Base-by-base conservation (phyloP, 371 early-diverging fungal genomes). In the Saksenaea vasiformis region DNA sequence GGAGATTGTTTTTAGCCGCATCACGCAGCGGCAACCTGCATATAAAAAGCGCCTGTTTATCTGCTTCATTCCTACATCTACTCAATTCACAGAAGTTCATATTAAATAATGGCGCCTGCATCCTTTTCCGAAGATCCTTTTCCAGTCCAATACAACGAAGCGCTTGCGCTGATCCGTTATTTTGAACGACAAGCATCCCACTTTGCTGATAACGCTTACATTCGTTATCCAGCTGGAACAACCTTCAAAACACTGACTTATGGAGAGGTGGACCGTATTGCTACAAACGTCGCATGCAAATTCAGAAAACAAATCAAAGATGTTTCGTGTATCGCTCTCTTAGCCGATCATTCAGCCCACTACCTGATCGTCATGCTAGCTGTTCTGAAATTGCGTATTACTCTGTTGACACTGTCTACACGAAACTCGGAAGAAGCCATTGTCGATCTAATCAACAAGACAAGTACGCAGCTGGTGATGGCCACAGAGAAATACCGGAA, bases 351-450 rank as follows among this genome's bases (percentile, higher is more conserved):
- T 37, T 51, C 58, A 0, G 31, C 66, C 3, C 5, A 54, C 24
- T 74, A 70, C 47, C 9, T 72, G 0, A 41, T 79, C 5, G 14
- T 55, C 11, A 35, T 68, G 36, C 11, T 76, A 0, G 77, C 77
- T 3, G 28, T 76, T 3, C 34, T 69, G 0, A 74, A 76, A 13
- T 38, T 76, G 1, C 67, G 64, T 1, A 13, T 58, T 5, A 57
- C 61, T 0, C 5, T 72, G 9, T n/a, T 76, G 24, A 15, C 55
- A 7, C 51, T 79, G 0, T 76, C 77, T 0, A 62, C 77, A n/a
- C 68, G 74, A 10, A 79, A 79, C 26, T 74, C 77, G 1, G 60
- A 66, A 27, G 57, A 68, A 19, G 71, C 71, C 9, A 60, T 64
- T 5, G 56, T 56, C 0, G 28, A 72, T 35, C 41, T 79, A 0